These are phyloP conservation scores for Boletus coccyginus DNA, from an alignment of 768 basidiomycete genomes.

Conservation along the genomic window DNA sequence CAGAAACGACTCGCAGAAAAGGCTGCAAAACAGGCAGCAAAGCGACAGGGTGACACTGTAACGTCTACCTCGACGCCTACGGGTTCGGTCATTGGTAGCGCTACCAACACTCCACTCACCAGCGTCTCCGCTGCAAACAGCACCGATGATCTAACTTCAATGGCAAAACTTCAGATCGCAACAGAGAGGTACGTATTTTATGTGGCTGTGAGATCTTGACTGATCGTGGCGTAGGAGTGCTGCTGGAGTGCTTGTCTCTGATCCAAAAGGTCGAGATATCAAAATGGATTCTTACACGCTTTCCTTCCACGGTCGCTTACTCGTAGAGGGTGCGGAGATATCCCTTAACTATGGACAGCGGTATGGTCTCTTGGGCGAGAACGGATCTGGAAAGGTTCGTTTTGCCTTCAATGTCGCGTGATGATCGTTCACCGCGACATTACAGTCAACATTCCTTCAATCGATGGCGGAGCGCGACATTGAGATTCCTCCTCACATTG, in stretches of 20 bases:
- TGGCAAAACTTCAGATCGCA: constrained; percentile 87
- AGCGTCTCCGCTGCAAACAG: constrained; percentile 77
- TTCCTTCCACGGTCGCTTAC: constrained; percentile 93
- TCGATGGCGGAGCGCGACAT: constrained; percentile 96
- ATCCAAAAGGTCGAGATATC: constrained; percentile 91
- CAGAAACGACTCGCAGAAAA: constrained; percentile 96
- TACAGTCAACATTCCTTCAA: constrained; percentile 90
- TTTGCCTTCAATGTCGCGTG: constrained; percentile 8
- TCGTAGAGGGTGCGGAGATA: constrained; percentile 64
- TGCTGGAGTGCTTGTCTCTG: constrained; percentile 89
- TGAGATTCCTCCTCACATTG: constrained; percentile 90
- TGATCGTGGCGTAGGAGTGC: constrained; percentile 60
- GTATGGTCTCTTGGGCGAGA: constrained; percentile 95
- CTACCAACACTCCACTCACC: constrained; percentile 77
- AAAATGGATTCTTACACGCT: constrained; percentile 95
- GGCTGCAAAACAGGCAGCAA: constrained; percentile 76
- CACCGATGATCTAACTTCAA: constrained; percentile 74
- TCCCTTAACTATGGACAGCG: constrained; percentile 87
- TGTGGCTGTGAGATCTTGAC: not conserved
- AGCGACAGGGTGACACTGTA: constrained; percentile 41
- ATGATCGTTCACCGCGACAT: constrained; percentile 5
- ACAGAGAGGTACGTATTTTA: constrained; percentile 71
- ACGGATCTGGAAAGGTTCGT: constrained; percentile 96
- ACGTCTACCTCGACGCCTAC: constrained; percentile 59
- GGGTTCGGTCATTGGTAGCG: constrained; percentile 62